A percentile compares a stretch with the other conserved stretches of the same genome.
phyloP scores from a whole-genome alignment of 805 yeast genomes.

The Kuraishia molischiana region DNA sequence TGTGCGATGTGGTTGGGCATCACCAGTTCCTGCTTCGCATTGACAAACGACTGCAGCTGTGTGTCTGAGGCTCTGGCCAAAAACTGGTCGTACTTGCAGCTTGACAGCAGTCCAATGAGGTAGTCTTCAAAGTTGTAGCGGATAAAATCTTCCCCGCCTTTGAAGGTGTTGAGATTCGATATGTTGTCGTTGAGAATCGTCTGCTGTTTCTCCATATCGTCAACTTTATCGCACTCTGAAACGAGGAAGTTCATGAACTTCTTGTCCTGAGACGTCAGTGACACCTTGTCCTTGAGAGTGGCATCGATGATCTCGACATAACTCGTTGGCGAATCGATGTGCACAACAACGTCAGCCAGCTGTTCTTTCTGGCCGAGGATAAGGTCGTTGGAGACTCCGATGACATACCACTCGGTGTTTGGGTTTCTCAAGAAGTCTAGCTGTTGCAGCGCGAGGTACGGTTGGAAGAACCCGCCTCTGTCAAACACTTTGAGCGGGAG shows the following conservation, averaged over 20 bases:
- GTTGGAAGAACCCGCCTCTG: constrained; percentile 80
- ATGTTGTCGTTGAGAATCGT: constrained; percentile 14
- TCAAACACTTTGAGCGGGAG: constrained; percentile 83
- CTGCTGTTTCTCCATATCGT: constrained; percentile 18
- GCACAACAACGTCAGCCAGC: constrained; percentile 62
- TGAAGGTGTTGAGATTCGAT: constrained; percentile 31
- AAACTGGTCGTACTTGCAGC: constrained; percentile 61
- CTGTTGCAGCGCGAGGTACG: constrained; percentile 92
- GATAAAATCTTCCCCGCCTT: constrained; percentile 82
- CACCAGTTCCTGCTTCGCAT: constrained; percentile 8
- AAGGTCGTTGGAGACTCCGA: constrained; percentile 85
- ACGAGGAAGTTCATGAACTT: constrained; percentile 60
- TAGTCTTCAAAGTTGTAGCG: constrained; percentile 88
- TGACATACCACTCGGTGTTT: constrained; percentile 53
- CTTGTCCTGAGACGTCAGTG: constrained; percentile 52
- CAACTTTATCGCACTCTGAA: constrained; percentile 20
- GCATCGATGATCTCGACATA: constrained; percentile 36
- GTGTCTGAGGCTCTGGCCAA: constrained; percentile 25
- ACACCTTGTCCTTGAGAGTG: constrained; percentile 32
- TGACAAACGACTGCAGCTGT: constrained; percentile 18
- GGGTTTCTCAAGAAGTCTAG: constrained; percentile 56
- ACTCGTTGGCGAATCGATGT: constrained; percentile 37
- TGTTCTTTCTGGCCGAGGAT: constrained; percentile 54
- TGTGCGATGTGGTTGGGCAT: constrained; percentile 24
- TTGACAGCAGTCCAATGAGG: constrained; percentile 61